Percentiles rank a stretch among this genome's conserved stretches.
Conservation (phyloP, 2,329 filamentous ascomycete genomes). For the Neurospora sp. region DNA sequence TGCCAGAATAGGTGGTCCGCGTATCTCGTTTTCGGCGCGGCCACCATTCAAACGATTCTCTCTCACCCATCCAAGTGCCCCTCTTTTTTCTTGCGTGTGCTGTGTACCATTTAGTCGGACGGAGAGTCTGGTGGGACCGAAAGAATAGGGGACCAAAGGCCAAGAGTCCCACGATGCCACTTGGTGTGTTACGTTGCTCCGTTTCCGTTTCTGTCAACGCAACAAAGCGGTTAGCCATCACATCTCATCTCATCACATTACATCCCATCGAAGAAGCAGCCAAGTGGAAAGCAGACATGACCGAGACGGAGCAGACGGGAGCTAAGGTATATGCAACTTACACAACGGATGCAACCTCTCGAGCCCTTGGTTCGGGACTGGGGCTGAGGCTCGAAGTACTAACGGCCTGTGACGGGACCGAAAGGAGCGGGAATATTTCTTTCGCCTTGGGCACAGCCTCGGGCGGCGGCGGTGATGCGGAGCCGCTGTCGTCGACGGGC, state of each 20-base stretch:
- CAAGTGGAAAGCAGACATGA: neutral
- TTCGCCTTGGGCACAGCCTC: neutral
- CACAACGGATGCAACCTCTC: neutral
- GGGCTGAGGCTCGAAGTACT: neutral
- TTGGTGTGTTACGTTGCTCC: neutral
- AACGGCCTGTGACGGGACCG: neutral
- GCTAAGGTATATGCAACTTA: neutral
- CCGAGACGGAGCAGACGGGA: neutral
- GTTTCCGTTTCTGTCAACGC: neutral
- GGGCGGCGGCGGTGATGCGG: neutral
- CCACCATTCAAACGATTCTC: neutral
- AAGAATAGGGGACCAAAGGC: neutral
- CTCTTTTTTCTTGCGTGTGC: neutral
- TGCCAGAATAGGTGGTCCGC: neutral
- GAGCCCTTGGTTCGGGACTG: neutral
- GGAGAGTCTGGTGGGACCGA: neutral
- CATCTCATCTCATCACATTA: neutral
- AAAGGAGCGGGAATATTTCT: neutral
- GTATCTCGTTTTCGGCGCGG: neutral
- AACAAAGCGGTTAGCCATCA: neutral
- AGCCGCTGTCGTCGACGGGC: neutral
- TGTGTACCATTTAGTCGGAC: neutral
- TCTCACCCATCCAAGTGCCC: neutral
- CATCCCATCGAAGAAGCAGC: neutral
- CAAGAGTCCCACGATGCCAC: neutral